These are phyloP conservation scores for Mimosa bimucronata DNA, from an alignment of 306 rosid genomes.

Conservation along the genomic window DNA sequence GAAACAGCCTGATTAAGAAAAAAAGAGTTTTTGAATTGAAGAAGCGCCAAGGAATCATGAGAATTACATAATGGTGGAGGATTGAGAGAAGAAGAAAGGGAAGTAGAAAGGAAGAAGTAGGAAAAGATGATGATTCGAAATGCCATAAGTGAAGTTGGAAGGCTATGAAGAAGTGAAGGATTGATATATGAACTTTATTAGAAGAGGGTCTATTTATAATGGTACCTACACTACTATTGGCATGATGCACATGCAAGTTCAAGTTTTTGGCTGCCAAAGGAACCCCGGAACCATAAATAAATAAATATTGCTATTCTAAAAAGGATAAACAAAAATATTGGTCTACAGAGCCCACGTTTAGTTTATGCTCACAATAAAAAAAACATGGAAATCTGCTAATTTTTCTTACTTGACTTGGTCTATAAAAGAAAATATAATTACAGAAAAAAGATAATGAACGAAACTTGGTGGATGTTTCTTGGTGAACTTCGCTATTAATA, in stretches of 20 bases:
- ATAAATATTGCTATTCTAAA: neutral
- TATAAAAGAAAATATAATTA: too few species aligned
- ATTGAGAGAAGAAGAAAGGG: neutral
- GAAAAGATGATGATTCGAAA: neutral
- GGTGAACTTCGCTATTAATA: too few species aligned
- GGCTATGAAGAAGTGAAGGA: neutral
- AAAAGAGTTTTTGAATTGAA: slow-evolving; percentile 8
- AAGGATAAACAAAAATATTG: neutral
- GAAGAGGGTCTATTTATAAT: neutral
- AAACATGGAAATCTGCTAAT: neutral
- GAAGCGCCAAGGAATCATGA: neutral
- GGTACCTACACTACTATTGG: neutral
- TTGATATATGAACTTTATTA: neutral
- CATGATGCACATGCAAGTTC: neutral
- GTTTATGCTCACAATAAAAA: neutral
- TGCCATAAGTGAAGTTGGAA: neutral
- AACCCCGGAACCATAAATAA: neutral
- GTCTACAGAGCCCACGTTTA: neutral
- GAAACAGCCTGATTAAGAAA: neutral
- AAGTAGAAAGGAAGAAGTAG: neutral
- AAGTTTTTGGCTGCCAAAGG: neutral
- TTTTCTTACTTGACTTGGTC: too few species aligned
- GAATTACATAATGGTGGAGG: neutral
- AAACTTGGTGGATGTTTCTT: neutral
- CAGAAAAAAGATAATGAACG: too few species aligned